Percentiles rank a stretch among this genome's conserved stretches.
Conservation (phyloP, 2,329 filamentous ascomycete genomes). For the Colletotrichum salicis region DNA sequence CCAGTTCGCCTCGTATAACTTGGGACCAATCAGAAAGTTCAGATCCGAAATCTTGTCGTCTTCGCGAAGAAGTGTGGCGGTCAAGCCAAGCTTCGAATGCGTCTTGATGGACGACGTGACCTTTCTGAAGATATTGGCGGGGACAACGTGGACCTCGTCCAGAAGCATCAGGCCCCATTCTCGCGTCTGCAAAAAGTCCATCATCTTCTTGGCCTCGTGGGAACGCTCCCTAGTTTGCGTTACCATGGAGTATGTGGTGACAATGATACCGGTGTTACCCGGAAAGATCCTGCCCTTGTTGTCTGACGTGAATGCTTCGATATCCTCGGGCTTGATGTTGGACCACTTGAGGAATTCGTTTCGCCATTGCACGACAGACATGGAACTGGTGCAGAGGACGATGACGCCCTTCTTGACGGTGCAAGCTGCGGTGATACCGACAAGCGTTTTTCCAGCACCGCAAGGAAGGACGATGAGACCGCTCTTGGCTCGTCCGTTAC, state of each 20-base stretch:
- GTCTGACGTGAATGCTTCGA: slow-evolving; percentile 94
- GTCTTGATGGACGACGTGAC: slow-evolving; percentile 94
- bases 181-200: slow-evolving; percentile 87
- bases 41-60: slow-evolving; percentile 98
- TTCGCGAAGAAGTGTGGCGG: slow-evolving; percentile 91
- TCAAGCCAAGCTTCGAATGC: slow-evolving; percentile 93
- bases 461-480: slow-evolving; percentile 97
- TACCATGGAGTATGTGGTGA: slow-evolving; percentile 99
- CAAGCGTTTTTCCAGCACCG: slow-evolving; percentile 95
- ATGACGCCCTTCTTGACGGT: slow-evolving; percentile 98
- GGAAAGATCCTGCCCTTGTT: slow-evolving; percentile 85
- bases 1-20: slow-evolving; percentile 99
- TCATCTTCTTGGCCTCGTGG: slow-evolving; percentile 95
- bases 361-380: slow-evolving; percentile 97
- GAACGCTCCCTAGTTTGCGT: slow-evolving; percentile 87
- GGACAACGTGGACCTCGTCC: slow-evolving; percentile 98
- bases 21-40: slow-evolving; percentile 97
- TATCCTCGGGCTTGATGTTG: slow-evolving; percentile 90
- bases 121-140: slow-evolving; percentile 93
- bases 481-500: slow-evolving; percentile 95
- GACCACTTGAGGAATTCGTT: slow-evolving; percentile 99
- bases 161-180: slow-evolving; percentile 99
- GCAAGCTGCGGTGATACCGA: slow-evolving; percentile 97
- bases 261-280: slow-evolving; percentile 92
- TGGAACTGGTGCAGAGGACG: slow-evolving; percentile 94